Conservation (phyloP, 345 rosid genomes). For the Eucalyptus melliodora region DNA sequence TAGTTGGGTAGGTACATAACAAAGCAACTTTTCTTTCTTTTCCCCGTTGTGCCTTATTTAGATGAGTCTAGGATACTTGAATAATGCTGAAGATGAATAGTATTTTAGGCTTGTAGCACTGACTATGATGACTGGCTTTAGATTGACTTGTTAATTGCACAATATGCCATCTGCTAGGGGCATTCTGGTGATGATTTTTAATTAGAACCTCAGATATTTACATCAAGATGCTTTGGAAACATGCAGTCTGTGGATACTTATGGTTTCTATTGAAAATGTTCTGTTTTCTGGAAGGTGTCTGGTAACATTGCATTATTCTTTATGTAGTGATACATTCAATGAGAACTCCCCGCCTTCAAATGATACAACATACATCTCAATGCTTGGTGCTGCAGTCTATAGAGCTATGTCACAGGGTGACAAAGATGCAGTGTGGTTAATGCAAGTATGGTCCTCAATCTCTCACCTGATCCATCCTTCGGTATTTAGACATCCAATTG, state of each 20-base stretch:
- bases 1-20: not conserved
- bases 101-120: not conserved
- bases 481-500: not conserved
- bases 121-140: not conserved
- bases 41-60: not conserved
- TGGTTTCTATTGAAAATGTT: not conserved
- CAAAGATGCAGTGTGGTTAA: slow-evolving; percentile 88
- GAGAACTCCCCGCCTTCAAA: slow-evolving; percentile 87
- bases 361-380: slow-evolving; percentile 62
- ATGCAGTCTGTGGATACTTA: not conserved
- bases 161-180: not conserved
- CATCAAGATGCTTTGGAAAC: not conserved
- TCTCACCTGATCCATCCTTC: not conserved
- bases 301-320: not conserved
- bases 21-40: not conserved
- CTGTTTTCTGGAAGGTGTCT: not conserved
- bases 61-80: not conserved
- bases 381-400: slow-evolving; percentile 82
- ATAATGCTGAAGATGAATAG: not conserved
- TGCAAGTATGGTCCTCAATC: slow-evolving; percentile 57
- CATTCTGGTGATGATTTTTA: not conserved
- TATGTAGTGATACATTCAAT: slow-evolving; percentile 87
- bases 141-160: not conserved
- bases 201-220: not conserved
- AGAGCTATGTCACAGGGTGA: slow-evolving; percentile 90